phyloP scores from a whole-genome alignment of 2,329 filamentous ascomycete species.

The Chaetomium sp. region DNA sequence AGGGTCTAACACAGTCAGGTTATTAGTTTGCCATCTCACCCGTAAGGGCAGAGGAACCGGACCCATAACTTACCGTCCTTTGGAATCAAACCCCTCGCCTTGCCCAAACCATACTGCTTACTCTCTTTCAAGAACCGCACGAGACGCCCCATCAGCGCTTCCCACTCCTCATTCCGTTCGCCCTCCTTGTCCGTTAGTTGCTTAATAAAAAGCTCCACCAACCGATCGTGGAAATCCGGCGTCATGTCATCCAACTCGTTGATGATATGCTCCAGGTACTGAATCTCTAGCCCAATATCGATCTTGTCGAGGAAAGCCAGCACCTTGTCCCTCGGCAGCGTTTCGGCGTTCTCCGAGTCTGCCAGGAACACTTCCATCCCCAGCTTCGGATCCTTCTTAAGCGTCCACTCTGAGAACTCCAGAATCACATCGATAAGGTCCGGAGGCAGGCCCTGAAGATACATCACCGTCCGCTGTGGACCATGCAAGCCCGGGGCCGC shows the following conservation, averaged over 20 bases:
- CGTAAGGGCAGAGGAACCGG: neutral
- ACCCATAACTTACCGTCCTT: slow-evolving; percentile 57
- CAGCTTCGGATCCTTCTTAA: slow-evolving; percentile 62
- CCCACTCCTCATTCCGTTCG: slow-evolving; percentile 41
- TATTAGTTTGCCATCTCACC: neutral
- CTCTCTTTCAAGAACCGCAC: slow-evolving; percentile 70
- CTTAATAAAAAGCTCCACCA: slow-evolving; percentile 65
- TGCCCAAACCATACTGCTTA: slow-evolving; percentile 70
- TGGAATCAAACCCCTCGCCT: slow-evolving; percentile 71
- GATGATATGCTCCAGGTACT: slow-evolving; percentile 87
- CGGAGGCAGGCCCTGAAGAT: slow-evolving; percentile 81
- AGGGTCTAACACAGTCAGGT: slow-evolving; percentile 51
- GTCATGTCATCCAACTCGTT: slow-evolving; percentile 77
- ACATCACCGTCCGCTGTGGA: slow-evolving; percentile 75
- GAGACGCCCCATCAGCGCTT: slow-evolving; percentile 57
- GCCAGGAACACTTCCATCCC: slow-evolving; percentile 92
- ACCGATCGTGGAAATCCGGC: slow-evolving; percentile 77
- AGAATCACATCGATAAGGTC: slow-evolving; percentile 86
- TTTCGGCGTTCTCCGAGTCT: slow-evolving; percentile 92
- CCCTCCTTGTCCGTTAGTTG: slow-evolving; percentile 40
- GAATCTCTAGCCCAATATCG: slow-evolving; percentile 64
- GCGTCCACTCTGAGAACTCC: slow-evolving; percentile 84
- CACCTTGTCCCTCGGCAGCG: slow-evolving; percentile 69
- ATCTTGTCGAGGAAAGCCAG: slow-evolving; percentile 66
- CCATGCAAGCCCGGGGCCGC: slow-evolving; percentile 60